These are phyloP conservation scores for Malania oleifera DNA, from an alignment of 164 flowering plant genomes.

Conservation along the genomic window DNA sequence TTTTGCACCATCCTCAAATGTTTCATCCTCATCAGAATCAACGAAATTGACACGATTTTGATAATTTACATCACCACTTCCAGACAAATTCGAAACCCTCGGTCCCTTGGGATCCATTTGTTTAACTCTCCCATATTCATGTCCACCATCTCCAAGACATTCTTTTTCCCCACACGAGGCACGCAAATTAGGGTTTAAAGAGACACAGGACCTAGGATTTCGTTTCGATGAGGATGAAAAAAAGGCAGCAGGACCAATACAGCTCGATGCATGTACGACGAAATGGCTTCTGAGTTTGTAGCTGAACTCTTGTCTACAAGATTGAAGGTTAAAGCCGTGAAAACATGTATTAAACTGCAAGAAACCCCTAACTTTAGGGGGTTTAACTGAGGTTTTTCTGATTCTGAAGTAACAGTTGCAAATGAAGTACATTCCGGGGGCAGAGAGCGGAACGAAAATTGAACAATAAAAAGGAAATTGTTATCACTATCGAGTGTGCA, in stretches of 20 bases:
- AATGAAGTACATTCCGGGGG: background rate
- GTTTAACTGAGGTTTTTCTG: conserved; percentile 1
- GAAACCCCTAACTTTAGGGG: background rate
- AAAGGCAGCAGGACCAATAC: background rate
- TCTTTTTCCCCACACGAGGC: conserved; percentile 7
- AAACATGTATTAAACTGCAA: background rate
- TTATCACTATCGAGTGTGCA: no score
- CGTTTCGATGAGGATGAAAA: conserved; percentile 25
- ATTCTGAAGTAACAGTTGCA: background rate
- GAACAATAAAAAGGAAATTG: no score
- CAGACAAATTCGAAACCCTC: conserved; percentile 18
- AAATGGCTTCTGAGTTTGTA: conserved; percentile 1
- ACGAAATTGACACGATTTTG: background rate
- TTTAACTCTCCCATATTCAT: conserved; percentile 8
- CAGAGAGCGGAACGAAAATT: background rate
- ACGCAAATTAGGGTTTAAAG: background rate
- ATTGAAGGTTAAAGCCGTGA: conserved; percentile 9
- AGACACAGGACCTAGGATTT: conserved; percentile 10
- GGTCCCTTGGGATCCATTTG: conserved; percentile 14
- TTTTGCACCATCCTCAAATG: conserved; percentile 18
- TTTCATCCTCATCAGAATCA: conserved; percentile 19
- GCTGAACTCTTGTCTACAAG: conserved; percentile 2
- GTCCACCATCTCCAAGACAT: conserved; percentile 10
- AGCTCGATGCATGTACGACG: background rate
- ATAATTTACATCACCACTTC: conserved; percentile 1